Conservation (phyloP, 2,329 filamentous ascomycete species). For the Lachnellula cervina region DNA sequence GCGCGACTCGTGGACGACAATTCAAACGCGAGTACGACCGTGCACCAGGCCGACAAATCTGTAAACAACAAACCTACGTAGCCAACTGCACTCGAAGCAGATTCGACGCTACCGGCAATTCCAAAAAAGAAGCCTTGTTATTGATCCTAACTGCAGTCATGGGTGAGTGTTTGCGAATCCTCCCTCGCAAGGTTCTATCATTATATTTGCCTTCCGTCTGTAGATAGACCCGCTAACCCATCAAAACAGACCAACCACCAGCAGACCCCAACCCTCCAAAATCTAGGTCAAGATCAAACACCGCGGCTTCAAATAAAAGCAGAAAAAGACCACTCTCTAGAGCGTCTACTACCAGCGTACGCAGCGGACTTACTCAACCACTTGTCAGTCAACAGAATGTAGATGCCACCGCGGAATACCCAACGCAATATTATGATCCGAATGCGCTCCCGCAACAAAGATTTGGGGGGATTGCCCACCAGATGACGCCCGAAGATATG, state of each 20-base stretch:
- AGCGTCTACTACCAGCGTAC: slow-evolving; percentile 44
- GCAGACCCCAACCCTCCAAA: slow-evolving; percentile 33
- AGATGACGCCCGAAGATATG: slow-evolving; percentile 54
- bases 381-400: slow-evolving; percentile 28
- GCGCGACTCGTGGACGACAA: neutral
- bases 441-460: slow-evolving; percentile 27
- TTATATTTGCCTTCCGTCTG: neutral
- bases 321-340: slow-evolving; percentile 41
- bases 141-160: slow-evolving; percentile 18
- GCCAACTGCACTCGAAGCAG: slow-evolving; percentile 1
- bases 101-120: neutral
- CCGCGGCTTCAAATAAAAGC: slow-evolving; percentile 38
- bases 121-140: slow-evolving; percentile 1
- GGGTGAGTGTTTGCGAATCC: slow-evolving; percentile 20
- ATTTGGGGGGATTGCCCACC: slow-evolving; percentile 26
- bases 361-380: slow-evolving; percentile 31
- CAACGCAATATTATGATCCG: slow-evolving; percentile 32
- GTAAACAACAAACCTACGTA: slow-evolving; percentile 25
- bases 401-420: slow-evolving; percentile 22
- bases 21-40: neutral
- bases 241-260: slow-evolving; percentile 26
- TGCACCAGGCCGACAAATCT: slow-evolving; percentile 4
- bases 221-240: slow-evolving; percentile 14
- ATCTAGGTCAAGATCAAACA: slow-evolving; percentile 42
- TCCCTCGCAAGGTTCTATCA: neutral